phyloP scores from a whole-genome alignment of 164 flowering plant genomes.

The Echeveria elegans region DNA sequence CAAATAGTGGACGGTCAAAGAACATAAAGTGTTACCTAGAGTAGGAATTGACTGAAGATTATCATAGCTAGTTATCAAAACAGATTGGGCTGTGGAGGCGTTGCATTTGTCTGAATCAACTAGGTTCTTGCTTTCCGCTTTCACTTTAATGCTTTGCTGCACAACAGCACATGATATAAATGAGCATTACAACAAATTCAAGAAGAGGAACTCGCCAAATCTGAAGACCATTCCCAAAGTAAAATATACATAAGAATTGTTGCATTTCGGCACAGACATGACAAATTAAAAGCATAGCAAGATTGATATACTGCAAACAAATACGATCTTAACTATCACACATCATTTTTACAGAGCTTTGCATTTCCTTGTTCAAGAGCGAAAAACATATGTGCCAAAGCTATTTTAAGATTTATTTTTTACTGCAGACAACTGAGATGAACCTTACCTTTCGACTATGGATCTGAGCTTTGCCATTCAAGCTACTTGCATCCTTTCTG shows the following conservation, averaged over 20 bases:
- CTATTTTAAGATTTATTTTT: too few species aligned
- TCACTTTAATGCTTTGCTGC: background rate
- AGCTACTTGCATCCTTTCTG: conserved; percentile 25
- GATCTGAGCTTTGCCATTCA: conserved; percentile 19
- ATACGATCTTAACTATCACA: background rate
- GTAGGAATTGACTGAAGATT: background rate
- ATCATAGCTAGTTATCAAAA: background rate
- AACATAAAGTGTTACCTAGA: background rate
- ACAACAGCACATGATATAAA: background rate
- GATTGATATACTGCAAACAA: background rate
- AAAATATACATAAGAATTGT: too few species aligned
- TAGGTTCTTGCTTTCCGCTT: background rate
- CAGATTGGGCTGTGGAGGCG: background rate
- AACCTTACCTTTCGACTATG: conserved; percentile 33
- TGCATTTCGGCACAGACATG: background rate
- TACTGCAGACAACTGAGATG: background rate
- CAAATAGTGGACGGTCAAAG: background rate
- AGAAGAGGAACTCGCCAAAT: too few species aligned
- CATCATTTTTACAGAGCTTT: background rate
- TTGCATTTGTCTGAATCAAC: background rate
- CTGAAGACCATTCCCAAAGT: too few species aligned
- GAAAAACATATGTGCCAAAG: background rate
- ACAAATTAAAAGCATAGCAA: background rate
- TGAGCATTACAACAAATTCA: background rate
- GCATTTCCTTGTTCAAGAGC: background rate